Base-by-base conservation (phyloP, 331 rosid species). In the Rosa hybrid region DNA sequence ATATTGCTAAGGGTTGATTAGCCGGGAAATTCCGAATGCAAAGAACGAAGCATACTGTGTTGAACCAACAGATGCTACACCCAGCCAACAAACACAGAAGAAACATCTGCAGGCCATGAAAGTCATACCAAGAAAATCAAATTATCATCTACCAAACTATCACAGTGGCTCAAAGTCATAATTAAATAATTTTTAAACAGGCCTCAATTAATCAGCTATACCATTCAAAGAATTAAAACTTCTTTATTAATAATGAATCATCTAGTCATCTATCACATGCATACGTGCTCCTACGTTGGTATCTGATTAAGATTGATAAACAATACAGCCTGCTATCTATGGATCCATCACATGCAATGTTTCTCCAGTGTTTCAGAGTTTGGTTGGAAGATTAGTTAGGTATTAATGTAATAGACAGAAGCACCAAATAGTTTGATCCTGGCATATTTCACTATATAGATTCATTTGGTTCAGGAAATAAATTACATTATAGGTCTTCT, bases 21-120 rank as follows among this genome's bases (percentile, higher is more conserved):
- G 89, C 84, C 8, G 98, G 94, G 86, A 96, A 96, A 57, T 96
- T 96, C 85, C 78, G 86, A 16, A 91, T 90, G 94, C 99, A 96
- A 25, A 96, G 94, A 79, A 96, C 94, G 74, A 93, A 96, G 59
- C 99, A 96, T 1, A 96, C 97, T 6, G 99, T 95, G 92, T 95
- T 95, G 97, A 95, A 95, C 99, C 99, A 95, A 82, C 99, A 96
- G 54, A 96, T 96, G 93, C 97, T 91, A 63, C 97, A 91, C 34
- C 99, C 97, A 50, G 97, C 90, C 67, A 91, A 78, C 83, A 93
- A 84, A 72, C 92, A 86, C 11, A 94, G 88, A 72, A 90, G 77
- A 86, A 94, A 91, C 50, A 90, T 91, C 98, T 94, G 88, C 79
- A 71, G 68, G 59, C 34, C 69, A 54, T 23, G 12, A 75, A 42